Base-by-base conservation (phyloP, 805 yeast species). In the Dipodascus albidus region DNA sequence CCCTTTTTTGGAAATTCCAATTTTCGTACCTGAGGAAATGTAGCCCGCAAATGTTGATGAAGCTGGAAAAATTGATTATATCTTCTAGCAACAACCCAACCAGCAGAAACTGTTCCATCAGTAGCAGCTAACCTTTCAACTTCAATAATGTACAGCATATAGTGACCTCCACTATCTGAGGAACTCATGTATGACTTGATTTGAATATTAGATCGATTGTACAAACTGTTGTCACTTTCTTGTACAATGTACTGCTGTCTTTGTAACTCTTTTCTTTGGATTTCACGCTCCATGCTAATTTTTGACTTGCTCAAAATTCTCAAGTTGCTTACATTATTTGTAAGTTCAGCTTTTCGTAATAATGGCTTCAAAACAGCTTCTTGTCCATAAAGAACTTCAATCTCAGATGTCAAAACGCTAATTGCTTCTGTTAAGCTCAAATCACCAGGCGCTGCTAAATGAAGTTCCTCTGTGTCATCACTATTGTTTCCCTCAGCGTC, bases 61-160 rank as follows among this genome's bases (percentile, higher is more conserved):
- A 90, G 70, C 57, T 76, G 78, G 67, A 75, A 81, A 65, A 90
- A 90, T 63, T 91, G 96, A 60, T 86, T 86, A 63, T 82, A 90
- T 54, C 98, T 72, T 59, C 96, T 71, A 0, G 96, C 91, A n/a
- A 89, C 85, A 52, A 87, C 80, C 97, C 97, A 91, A 0, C 87
- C 85, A 0, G 90, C 87, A 1, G 78, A 71, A 3, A 75, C 74
- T 4, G 70, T 64, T 2, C 71, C 74, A 2, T 77, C 78, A 0
- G 54, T 56, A 1, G 65, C 60, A 3, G 53, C 54, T 8, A 62
- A 70, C 64, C 81, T 83, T 52, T 81, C 82, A 2, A 91, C 87
- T 60, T 83, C 88, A 27, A 91, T 83, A 24, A 87, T 76, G 66
- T 90, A 90, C 50, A 85, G 70, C 2, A 81, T 79, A 56, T 78